Conservation (phyloP, 257 asterid genomes). For the Avicennia marina region DNA sequence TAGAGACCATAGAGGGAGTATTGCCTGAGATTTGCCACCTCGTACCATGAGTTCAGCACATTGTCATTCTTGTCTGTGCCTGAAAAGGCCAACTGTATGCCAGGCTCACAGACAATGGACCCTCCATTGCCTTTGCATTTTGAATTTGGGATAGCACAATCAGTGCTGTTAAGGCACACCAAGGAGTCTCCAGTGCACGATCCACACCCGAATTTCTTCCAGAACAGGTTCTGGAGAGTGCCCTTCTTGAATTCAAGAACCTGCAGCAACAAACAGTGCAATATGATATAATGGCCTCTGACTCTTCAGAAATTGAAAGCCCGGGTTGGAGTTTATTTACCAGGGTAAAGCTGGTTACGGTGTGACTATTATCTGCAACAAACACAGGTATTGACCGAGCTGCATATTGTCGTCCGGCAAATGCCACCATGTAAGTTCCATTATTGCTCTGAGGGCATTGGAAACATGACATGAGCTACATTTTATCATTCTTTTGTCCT, state of each 20-base stretch:
- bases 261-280: conserved; percentile 20
- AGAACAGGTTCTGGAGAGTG: conserved; percentile 62
- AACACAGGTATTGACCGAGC: conserved; percentile 81
- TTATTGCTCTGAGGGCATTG: conserved; percentile 34
- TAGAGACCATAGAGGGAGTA: conserved; percentile 68
- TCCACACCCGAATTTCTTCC: conserved; percentile 79
- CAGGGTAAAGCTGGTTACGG: conserved; percentile 77
- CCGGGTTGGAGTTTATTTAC: no score
- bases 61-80: conserved; percentile 70
- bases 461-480: neutral
- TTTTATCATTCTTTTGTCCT: neutral
- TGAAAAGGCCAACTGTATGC: conserved; percentile 79
- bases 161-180: conserved; percentile 75
- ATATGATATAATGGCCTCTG: no score
- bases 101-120: conserved; percentile 45
- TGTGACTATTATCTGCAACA: conserved; percentile 57
- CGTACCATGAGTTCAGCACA: conserved; percentile 85
- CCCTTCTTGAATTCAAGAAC: conserved; percentile 90
- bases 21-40: conserved; percentile 79
- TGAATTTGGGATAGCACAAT: conserved; percentile 60
- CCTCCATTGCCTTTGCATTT: conserved; percentile 66
- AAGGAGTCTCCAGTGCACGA: conserved; percentile 51
- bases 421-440: conserved; percentile 88
- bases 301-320: no score
- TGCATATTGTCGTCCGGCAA: conserved; percentile 80